Conservation (phyloP, 306 rosid genomes). For the Hylodesmum podocarpum region DNA sequence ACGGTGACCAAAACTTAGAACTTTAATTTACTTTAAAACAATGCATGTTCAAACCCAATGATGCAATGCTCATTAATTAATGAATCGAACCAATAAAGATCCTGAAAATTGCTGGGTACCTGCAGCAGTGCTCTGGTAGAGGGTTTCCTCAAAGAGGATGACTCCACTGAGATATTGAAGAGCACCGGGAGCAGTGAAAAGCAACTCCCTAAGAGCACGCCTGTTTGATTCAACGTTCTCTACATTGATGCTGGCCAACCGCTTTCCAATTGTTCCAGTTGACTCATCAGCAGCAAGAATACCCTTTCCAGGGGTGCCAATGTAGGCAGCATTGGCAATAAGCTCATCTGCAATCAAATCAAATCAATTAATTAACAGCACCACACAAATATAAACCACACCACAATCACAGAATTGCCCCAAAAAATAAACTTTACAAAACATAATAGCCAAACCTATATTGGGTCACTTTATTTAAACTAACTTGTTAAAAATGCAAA, state of each 20-base stretch:
- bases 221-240: conserved; percentile 45
- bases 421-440: neutral
- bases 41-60: neutral
- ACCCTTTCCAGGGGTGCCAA: conserved; percentile 50
- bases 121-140: conserved; percentile 42
- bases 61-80: neutral
- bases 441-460: neutral
- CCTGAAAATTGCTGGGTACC: conserved; percentile 15
- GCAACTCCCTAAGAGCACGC: conserved; percentile 46
- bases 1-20: neutral
- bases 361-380: neutral
- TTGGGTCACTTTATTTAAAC: no score
- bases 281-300: conserved; percentile 53
- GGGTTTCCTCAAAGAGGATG: conserved; percentile 46
- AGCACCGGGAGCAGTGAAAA: conserved; percentile 40
- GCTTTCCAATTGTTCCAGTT: conserved; percentile 42
- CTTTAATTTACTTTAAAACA: neutral
- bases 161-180: conserved; percentile 42
- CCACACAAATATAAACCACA: neutral
- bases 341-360: conserved; percentile 38
- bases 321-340: conserved; percentile 47
- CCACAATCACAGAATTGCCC: neutral
- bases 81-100: neutral
- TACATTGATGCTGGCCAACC: conserved; percentile 42
- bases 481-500: no score